Percentiles rank a stretch among this genome's conserved stretches.
phyloP scores from a whole-genome alignment of 139 green algal species.

The Diplosphaera chodatii region DNA sequence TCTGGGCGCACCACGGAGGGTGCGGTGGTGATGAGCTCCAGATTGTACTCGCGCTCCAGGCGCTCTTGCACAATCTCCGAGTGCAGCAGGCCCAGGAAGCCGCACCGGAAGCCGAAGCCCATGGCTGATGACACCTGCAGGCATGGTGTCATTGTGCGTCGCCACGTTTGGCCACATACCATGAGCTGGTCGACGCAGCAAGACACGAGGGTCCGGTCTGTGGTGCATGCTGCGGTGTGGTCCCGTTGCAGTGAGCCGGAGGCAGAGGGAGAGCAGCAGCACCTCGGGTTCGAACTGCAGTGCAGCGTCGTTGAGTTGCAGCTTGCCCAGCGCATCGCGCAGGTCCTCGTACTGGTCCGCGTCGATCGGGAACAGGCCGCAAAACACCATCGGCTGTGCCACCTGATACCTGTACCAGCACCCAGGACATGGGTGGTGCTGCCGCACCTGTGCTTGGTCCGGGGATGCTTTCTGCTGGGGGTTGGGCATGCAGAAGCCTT shows the following conservation, averaged over 20 bases:
- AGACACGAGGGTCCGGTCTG: too few relatives aligned
- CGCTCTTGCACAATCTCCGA: conserved; percentile 98
- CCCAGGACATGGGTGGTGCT: too few relatives aligned
- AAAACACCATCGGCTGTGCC: conserved; percentile 95
- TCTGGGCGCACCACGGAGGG: conserved; percentile 93
- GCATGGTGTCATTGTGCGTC: too few relatives aligned
- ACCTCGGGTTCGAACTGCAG: conserved; percentile 90
- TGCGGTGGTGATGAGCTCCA: conserved; percentile 95
- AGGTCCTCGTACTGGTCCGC: conserved; percentile 74
- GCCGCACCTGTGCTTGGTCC: too few relatives aligned
- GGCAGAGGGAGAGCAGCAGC: conserved; percentile 1
- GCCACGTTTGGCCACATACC: too few relatives aligned
- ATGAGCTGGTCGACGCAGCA: too few relatives aligned
- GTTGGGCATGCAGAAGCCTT: too few relatives aligned
- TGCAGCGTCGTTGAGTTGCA: conserved; percentile 97
- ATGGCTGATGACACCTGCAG: conserved; percentile 76
- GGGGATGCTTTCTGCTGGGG: too few relatives aligned
- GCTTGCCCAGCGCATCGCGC: conserved; percentile 90
- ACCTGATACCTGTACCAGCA: conserved; percentile 60
- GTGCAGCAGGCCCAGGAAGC: conserved; percentile 97
- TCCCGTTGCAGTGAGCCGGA: too few relatives aligned
- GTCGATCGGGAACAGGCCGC: conserved; percentile 91
- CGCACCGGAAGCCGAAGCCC: conserved; percentile 98
- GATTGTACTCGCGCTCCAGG: conserved; percentile 93
- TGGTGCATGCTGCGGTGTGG: too few relatives aligned